phyloP scores from a whole-genome alignment of 2,329 filamentous ascomycete species.

The Aspergillus bombycis region DNA sequence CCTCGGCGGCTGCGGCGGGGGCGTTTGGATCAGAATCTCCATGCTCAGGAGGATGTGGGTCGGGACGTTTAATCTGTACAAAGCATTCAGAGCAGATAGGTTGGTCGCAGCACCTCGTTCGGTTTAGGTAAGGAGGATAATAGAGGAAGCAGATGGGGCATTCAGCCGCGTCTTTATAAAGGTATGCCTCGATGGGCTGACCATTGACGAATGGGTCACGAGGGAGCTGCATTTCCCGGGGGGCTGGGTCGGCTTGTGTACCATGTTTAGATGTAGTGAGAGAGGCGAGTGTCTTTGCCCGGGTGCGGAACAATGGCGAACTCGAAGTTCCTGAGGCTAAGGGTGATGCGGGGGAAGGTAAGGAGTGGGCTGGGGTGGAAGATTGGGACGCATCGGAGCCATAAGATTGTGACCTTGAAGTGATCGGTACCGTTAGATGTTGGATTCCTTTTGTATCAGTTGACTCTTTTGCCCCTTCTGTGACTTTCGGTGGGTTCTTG shows the following conservation, averaged over 20 bases:
- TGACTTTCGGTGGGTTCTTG: constrained; percentile 53
- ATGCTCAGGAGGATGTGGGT: constrained; percentile 87
- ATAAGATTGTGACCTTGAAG: constrained; percentile 73
- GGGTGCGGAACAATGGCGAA: constrained; percentile 71
- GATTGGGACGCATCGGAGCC: constrained; percentile 73
- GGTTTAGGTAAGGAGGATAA: constrained; percentile 92
- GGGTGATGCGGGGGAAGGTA: constrained; percentile 62
- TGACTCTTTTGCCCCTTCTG: constrained; percentile 48
- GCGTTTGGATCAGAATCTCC: constrained; percentile 51
- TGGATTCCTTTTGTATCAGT: constrained; percentile 65
- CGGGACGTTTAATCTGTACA: constrained; percentile 94
- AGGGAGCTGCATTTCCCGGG: constrained; percentile 78
- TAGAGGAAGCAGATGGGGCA: constrained; percentile 97
- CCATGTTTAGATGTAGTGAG: constrained; percentile 75
- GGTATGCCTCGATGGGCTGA: constrained; percentile 86
- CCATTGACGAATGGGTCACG: constrained; percentile 89
- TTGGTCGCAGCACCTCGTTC: constrained; percentile 93
- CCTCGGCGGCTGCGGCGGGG: constrained; percentile 33
- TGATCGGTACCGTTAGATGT: constrained; percentile 77
- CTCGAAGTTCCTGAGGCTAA: constrained; percentile 54
- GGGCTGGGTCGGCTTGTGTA: constrained; percentile 70
- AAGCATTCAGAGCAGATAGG: constrained; percentile 98
- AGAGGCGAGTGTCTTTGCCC: constrained; percentile 86
- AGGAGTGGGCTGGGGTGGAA: constrained; percentile 64
- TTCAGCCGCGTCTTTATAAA: constrained; percentile 89